Conservation (phyloP, 192 early-diverging fungal genomes). For the Polychytrium aggregatum region DNA sequence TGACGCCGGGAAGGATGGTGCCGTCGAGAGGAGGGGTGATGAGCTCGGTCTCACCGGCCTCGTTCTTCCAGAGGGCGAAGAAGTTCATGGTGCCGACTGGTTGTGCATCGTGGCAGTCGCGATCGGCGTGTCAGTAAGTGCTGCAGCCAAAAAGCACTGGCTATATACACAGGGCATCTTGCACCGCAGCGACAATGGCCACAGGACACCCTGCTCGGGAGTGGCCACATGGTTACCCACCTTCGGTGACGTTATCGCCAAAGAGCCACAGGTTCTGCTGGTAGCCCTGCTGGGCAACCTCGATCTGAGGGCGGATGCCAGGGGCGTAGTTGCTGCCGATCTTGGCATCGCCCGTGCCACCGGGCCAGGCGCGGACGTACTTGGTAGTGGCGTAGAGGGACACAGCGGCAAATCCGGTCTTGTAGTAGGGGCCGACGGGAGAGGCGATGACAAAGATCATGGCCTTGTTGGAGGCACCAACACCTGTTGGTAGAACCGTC, state of each 20-base stretch:
- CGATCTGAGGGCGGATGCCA: constrained; percentile 67
- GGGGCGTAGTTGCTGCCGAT: constrained; percentile 84
- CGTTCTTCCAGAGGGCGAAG: constrained; percentile 81
- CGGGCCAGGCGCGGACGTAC: constrained; percentile 88
- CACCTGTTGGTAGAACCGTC: constrained; percentile 54
- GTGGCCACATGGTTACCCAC: no score
- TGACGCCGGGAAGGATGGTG: constrained; percentile 90
- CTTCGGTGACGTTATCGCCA: constrained; percentile 80
- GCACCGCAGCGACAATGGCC: no score
- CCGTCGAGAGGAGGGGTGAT: constrained; percentile 88
- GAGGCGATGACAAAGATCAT: constrained; percentile 80
- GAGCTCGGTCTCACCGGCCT: constrained; percentile 70
- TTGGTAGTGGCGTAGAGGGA: constrained; percentile 72
- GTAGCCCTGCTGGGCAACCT: constrained; percentile 78
- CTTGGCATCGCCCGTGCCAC: constrained; percentile 88
- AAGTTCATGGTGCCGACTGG: constrained; percentile 93
- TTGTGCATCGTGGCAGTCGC: background rate
- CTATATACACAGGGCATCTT: no score
- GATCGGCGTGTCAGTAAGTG: background rate
- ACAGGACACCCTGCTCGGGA: no score
- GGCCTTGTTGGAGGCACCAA: constrained; percentile 67
- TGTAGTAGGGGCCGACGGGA: constrained; percentile 93
- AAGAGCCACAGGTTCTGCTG: constrained; percentile 95
- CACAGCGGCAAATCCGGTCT: constrained; percentile 84
- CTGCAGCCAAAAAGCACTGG: constrained; percentile 1